A percentile compares a stretch with the other conserved stretches of the same genome.
Evolutionary conservation across 257 asterid species (phyloP).

Genomic region (Fraxinus pennsylvanica): DNA sequence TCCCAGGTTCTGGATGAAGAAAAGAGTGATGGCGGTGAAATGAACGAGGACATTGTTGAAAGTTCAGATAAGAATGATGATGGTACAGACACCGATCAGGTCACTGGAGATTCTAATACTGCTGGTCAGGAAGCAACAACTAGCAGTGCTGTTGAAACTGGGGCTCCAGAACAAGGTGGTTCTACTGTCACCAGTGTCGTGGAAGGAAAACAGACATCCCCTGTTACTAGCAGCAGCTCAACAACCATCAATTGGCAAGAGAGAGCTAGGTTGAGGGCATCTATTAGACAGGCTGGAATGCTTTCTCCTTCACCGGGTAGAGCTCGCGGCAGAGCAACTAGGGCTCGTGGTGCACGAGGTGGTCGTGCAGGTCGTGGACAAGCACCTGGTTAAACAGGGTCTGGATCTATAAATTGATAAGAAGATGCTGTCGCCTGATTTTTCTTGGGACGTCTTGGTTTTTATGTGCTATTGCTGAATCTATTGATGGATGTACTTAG

Average conservation of each 20-base stretch:
- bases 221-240: slow-evolving; percentile 44
- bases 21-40: slow-evolving; percentile 39
- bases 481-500: neutral
- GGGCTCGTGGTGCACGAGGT: slow-evolving; percentile 70
- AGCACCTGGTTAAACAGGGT: slow-evolving; percentile 45
- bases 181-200: slow-evolving; percentile 27
- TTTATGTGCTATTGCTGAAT: neutral
- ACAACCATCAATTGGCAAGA: slow-evolving; percentile 65
- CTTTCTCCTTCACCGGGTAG: slow-evolving; percentile 41
- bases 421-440: neutral
- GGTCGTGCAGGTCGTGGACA: slow-evolving; percentile 58
- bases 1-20: slow-evolving; percentile 51
- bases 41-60: slow-evolving; percentile 38
- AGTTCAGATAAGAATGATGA: slow-evolving; percentile 40
- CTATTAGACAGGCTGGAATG: slow-evolving; percentile 54
- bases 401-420: neutral
- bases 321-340: slow-evolving; percentile 59
- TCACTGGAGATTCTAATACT: slow-evolving; percentile 25
- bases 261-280: slow-evolving; percentile 66
- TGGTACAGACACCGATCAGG: slow-evolving; percentile 42
- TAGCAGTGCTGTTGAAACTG: slow-evolving; percentile 39
- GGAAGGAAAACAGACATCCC: slow-evolving; percentile 45
- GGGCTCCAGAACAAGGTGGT: slow-evolving; percentile 50
- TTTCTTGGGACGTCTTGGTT: neutral
- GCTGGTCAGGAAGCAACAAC: slow-evolving; percentile 41